Conservation (phyloP, 2,329 filamentous ascomycete genomes). For the Colletotrichum acutatum region DNA sequence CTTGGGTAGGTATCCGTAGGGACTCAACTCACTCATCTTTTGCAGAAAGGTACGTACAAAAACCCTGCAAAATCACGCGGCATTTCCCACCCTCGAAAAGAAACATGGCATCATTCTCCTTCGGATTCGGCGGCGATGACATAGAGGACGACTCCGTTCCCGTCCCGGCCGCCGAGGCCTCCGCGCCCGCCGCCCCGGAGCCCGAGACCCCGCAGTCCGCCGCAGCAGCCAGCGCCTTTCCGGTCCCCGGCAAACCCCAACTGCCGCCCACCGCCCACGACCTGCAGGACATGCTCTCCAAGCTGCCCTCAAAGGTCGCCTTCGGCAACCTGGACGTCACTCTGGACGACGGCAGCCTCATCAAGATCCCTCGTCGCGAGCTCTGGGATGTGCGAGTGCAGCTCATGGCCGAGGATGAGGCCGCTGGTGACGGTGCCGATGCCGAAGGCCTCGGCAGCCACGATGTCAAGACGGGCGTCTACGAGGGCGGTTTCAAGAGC, state of each 20-base stretch:
- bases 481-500: conserved; percentile 90
- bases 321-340: conserved; percentile 71
- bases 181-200: conserved; percentile 28
- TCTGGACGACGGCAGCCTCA: conserved; percentile 64
- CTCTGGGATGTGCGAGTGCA: conserved; percentile 86
- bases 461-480: conserved; percentile 84
- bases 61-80: conserved; percentile 24
- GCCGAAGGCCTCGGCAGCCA: conserved; percentile 70
- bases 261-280: conserved; percentile 65
- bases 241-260: conserved; percentile 69
- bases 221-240: conserved; percentile 62
- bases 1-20: too few relatives aligned
- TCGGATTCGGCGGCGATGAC: conserved; percentile 72
- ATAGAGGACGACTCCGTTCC: conserved; percentile 60
- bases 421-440: conserved; percentile 48
- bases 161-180: conserved; percentile 38
- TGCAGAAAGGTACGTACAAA: conserved; percentile 13
- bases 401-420: conserved; percentile 78
- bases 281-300: conserved; percentile 61
- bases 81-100: not conserved
- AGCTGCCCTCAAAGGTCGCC: conserved; percentile 78
- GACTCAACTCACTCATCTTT: not conserved
- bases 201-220: conserved; percentile 41
- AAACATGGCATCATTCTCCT: conserved; percentile 62
- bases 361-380: conserved; percentile 77